These are phyloP conservation scores for Suillus discolor DNA, from an alignment of 768 basidiomycete species.

Conservation along the genomic window DNA sequence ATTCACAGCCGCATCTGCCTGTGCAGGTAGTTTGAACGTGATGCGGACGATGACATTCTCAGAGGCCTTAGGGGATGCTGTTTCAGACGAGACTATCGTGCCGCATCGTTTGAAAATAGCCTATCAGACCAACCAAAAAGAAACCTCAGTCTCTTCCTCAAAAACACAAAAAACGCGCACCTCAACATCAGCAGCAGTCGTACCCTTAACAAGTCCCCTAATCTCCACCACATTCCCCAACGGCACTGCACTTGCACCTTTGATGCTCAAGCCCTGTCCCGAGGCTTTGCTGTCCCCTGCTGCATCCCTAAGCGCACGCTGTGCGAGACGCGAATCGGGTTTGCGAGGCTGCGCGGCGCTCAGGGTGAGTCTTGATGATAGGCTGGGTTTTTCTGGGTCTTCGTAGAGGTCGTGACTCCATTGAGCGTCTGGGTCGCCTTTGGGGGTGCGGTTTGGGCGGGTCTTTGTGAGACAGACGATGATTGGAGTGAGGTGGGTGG, in stretches of 20 bases:
- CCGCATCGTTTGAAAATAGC: constrained; percentile 87
- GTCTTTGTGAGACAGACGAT: constrained; percentile 16
- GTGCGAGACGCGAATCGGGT: constrained; percentile 55
- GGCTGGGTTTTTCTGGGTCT: constrained; percentile 52
- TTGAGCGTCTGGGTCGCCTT: constrained; percentile 63
- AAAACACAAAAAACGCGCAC: constrained; percentile 11
- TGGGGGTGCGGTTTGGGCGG: constrained; percentile 55
- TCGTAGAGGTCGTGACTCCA: constrained; percentile 80
- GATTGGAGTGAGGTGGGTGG: background rate
- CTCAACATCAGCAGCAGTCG: constrained; percentile 81
- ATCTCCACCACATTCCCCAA: constrained; percentile 75
- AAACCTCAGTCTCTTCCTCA: background rate
- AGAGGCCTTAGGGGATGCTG: constrained; percentile 18
- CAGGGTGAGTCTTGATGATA: constrained; percentile 57
- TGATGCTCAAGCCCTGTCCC: constrained; percentile 53
- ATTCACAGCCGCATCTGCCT: constrained; percentile 67
- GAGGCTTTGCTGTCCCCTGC: constrained; percentile 30
- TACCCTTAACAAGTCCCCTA: constrained; percentile 70
- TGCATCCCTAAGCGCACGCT: constrained; percentile 68
- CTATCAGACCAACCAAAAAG: constrained; percentile 15
- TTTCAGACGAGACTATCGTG: constrained; percentile 49
- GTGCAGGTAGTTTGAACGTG: constrained; percentile 64
- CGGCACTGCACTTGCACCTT: constrained; percentile 59
- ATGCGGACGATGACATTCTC: constrained; percentile 63
- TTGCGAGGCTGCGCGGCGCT: constrained; percentile 48